Evolutionary conservation across 2,329 filamentous ascomycete species (phyloP).

Genomic region (Cytospora schulzeri): DNA sequence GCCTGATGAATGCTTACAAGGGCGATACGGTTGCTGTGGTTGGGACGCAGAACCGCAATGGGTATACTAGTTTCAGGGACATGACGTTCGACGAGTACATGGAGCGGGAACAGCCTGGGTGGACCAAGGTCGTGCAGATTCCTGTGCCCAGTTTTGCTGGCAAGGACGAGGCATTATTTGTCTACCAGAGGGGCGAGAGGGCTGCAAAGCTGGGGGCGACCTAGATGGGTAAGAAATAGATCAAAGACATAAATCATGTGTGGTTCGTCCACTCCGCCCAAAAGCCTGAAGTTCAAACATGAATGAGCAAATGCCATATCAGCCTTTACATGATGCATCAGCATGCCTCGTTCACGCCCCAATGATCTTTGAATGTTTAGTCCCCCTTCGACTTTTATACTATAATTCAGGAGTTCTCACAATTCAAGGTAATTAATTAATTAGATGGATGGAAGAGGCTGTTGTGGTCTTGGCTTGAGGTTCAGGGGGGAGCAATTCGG

Average conservation of each 20-base stretch:
- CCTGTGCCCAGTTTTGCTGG: slow-evolving; percentile 74
- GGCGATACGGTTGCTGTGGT: slow-evolving; percentile 70
- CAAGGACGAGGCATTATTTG: slow-evolving; percentile 75
- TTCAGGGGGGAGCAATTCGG: too few relatives aligned
- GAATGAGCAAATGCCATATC: too few relatives aligned
- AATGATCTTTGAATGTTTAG: too few relatives aligned
- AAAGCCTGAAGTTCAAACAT: too few relatives aligned
- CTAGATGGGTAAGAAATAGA: not conserved
- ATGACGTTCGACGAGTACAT: slow-evolving; percentile 70
- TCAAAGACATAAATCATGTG: not conserved
- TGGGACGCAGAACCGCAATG: slow-evolving; percentile 74
- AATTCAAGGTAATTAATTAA: too few relatives aligned
- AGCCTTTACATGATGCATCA: too few relatives aligned
- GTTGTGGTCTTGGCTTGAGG: not conserved
- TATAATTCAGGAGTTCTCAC: too few relatives aligned
- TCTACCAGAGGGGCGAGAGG: slow-evolving; percentile 58
- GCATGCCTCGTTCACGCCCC: too few relatives aligned
- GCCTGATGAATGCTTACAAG: slow-evolving; percentile 61
- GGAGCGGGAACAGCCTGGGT: slow-evolving; percentile 56
- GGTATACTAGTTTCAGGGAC: slow-evolving; percentile 70
- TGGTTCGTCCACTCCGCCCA: not conserved
- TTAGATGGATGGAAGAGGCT: not conserved
- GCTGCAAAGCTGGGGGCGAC: slow-evolving; percentile 29
- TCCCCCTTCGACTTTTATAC: too few relatives aligned
- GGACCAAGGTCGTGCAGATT: slow-evolving; percentile 64